These are phyloP conservation scores for Colletotrichum tamarilloi DNA, from an alignment of 2,329 filamentous ascomycete species.

Conservation along the genomic window DNA sequence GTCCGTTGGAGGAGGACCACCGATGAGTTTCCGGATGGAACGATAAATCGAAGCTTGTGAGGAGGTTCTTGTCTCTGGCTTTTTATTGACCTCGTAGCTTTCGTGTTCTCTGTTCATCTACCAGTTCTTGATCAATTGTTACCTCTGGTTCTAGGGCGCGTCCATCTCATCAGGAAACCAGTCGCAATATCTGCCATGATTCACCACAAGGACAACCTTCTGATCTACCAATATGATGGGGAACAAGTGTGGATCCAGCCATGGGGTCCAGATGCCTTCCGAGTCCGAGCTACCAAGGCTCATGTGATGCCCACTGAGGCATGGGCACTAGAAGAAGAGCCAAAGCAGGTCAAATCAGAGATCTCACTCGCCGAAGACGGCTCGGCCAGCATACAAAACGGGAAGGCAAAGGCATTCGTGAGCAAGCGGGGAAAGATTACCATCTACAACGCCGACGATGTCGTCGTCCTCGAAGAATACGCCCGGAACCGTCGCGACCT, in stretches of 20 bases:
- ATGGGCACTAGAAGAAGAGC: constrained; percentile 47
- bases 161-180: neutral
- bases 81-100: neutral
- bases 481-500: constrained; percentile 42
- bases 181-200: neutral
- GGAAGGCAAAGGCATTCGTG: constrained; percentile 42
- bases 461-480: constrained; percentile 44
- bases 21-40: neutral
- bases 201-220: neutral
- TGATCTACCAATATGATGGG: constrained; percentile 37
- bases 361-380: constrained; percentile 38
- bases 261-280: constrained; percentile 58
- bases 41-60: neutral
- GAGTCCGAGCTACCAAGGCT: constrained; percentile 56
- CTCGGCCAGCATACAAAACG: constrained; percentile 40
- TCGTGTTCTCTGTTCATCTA: neutral
- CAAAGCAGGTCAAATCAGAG: neutral
- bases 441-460: constrained; percentile 39
- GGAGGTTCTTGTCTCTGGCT: neutral
- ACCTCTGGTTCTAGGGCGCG: no score
- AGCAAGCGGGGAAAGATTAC: constrained; percentile 42
- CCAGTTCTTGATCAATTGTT: neutral
- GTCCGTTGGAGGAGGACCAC: neutral
- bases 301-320: constrained; percentile 45
- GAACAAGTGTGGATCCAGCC: constrained; percentile 36